Percentiles rank a stretch among this genome's conserved stretches.
These are phyloP conservation scores for Lindgomyces ingoldianus DNA, from an alignment of 495 filamentous ascomycete species.

Conservation along the genomic window DNA sequence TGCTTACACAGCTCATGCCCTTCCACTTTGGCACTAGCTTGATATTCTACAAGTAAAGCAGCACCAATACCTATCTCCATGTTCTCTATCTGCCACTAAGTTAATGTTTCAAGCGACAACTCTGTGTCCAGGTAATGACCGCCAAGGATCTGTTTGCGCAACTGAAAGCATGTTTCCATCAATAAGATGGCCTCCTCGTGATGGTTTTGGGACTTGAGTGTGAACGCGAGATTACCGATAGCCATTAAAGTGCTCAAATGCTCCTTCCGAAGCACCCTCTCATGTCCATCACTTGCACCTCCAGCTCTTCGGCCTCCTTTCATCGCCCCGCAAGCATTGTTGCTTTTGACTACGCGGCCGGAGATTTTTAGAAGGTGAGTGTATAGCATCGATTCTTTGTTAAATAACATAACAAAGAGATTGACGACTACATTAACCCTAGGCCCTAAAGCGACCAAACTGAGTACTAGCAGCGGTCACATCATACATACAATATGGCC, in stretches of 20 bases:
- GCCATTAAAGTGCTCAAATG: constrained; percentile 12
- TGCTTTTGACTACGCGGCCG: too few relatives aligned
- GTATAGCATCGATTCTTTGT: too few relatives aligned
- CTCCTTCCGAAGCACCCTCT: constrained; percentile 17
- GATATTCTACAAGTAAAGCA: background rate
- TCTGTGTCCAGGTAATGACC: background rate
- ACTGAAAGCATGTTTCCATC: background rate
- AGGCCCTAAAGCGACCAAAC: too few relatives aligned
- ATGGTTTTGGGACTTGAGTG: background rate
- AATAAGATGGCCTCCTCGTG: background rate
- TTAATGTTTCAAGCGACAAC: background rate
- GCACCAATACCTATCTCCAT: background rate
- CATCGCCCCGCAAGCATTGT: too few relatives aligned
- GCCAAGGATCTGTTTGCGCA: background rate
- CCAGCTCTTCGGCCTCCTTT: constrained; percentile 20
- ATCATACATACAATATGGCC: too few relatives aligned
- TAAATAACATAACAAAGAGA: too few relatives aligned
- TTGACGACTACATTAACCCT: too few relatives aligned
- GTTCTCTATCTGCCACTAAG: background rate
- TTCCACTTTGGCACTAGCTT: background rate
- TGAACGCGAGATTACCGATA: constrained; percentile 17
- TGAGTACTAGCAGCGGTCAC: too few relatives aligned
- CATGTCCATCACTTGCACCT: constrained; percentile 12
- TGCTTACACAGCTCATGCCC: background rate
- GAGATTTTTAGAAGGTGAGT: too few relatives aligned